Conservation (phyloP, 2,329 filamentous ascomycete species). For the Monosporascus sp. region DNA sequence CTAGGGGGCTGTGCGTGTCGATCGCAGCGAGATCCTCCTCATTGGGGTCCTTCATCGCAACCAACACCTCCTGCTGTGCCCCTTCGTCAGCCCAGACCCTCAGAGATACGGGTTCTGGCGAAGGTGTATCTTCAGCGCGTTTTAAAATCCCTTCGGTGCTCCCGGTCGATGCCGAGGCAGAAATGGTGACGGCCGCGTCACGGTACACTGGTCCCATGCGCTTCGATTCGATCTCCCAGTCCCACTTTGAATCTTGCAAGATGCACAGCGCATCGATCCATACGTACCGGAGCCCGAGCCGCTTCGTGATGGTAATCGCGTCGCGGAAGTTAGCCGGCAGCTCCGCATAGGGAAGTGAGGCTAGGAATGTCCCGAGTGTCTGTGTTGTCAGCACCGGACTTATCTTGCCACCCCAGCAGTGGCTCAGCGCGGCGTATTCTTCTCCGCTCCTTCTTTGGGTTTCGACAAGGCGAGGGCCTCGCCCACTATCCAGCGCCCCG, state of each 20-base stretch:
- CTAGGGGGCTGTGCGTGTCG: background rate
- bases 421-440: slow-evolving; percentile 11
- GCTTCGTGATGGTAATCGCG: slow-evolving; percentile 4
- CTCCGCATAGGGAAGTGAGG: background rate
- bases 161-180: background rate
- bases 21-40: background rate
- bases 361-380: background rate
- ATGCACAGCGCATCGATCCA: slow-evolving; percentile 6
- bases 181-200: slow-evolving; percentile 1
- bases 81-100: too few relatives aligned
- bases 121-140: background rate
- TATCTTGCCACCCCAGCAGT: slow-evolving; percentile 12
- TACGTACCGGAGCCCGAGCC: slow-evolving; percentile 2
- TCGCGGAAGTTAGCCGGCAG: slow-evolving; percentile 5
- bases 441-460: background rate
- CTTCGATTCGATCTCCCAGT: slow-evolving; percentile 2
- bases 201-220: slow-evolving; percentile 1
- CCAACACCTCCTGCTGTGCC: too few relatives aligned
- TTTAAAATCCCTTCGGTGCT: slow-evolving; percentile 2
- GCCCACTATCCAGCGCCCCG: background rate
- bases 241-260: slow-evolving; percentile 2
- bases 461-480: background rate
- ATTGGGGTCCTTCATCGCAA: too few relatives aligned
- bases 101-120: too few relatives aligned
- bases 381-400: background rate